These are phyloP conservation scores for Eucalyptus marginata DNA, from an alignment of 345 rosid genomes.

Conservation along the genomic window DNA sequence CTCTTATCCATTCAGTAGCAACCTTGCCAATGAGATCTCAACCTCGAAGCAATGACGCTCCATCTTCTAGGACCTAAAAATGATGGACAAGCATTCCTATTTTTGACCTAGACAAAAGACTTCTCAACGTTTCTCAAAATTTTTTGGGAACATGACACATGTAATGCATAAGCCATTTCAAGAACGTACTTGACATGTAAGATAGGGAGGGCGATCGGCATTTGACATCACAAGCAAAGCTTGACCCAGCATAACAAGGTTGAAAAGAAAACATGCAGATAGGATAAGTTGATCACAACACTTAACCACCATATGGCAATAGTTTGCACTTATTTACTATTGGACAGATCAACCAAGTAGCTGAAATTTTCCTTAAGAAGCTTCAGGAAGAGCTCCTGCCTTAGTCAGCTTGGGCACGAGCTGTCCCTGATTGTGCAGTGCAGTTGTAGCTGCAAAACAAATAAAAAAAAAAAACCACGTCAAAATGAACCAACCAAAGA, in stretches of 20 bases:
- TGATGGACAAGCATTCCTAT: not conserved
- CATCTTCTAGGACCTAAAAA: not conserved
- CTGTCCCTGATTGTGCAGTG: constrained; percentile 39
- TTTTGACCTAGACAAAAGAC: not conserved
- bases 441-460: constrained; percentile 41
- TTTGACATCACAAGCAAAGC: not conserved
- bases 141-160: no score
- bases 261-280: not conserved
- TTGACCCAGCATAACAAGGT: not conserved
- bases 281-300: not conserved
- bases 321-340: not conserved
- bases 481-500: not conserved
- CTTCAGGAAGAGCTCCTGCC: constrained; percentile 53
- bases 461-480: not conserved
- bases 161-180: no score
- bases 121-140: not conserved
- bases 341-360: not conserved
- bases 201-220: no score
- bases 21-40: not conserved
- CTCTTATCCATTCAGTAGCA: not conserved
- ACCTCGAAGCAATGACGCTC: not conserved
- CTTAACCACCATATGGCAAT: not conserved
- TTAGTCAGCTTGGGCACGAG: constrained; percentile 63
- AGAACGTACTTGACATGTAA: no score
- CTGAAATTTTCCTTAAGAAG: not conserved